Evolutionary conservation across 2,329 filamentous ascomycete genomes (phyloP).

Genomic region (Talaromyces sp.): DNA sequence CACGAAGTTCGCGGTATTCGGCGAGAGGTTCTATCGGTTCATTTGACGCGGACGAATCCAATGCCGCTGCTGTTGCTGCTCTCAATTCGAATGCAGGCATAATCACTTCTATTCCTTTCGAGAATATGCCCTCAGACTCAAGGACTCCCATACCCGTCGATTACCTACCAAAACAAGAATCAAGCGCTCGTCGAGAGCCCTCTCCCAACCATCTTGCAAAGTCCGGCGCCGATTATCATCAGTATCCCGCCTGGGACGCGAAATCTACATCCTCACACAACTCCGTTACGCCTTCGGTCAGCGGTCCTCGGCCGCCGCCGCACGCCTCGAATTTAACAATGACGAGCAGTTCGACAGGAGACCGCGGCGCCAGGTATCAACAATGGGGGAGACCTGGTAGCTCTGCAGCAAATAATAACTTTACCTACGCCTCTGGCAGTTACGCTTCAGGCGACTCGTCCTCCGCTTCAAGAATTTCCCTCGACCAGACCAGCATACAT

Average conservation of each 20-base stretch:
- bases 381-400: conserved; percentile 69
- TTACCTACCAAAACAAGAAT: conserved; percentile 66
- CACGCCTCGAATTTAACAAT: conserved; percentile 59
- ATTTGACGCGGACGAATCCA: conserved; percentile 62
- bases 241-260: conserved; percentile 74
- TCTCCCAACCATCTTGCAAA: conserved; percentile 83
- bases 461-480: conserved; percentile 56
- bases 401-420: conserved; percentile 53
- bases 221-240: conserved; percentile 75
- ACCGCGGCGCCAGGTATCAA: conserved; percentile 69
- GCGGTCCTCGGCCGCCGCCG: conserved; percentile 61
- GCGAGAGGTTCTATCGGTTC: conserved; percentile 71
- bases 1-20: conserved; percentile 70
- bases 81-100: conserved; percentile 76
- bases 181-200: conserved; percentile 64
- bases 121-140: conserved; percentile 63
- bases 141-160: conserved; percentile 72
- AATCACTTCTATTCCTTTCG: conserved; percentile 86
- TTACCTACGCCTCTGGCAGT: conserved; percentile 35
- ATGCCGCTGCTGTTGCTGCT: conserved; percentile 60
- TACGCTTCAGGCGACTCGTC: conserved; percentile 50
- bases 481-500: conserved; percentile 65
- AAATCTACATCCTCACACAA: conserved; percentile 41
- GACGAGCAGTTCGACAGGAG: conserved; percentile 69
- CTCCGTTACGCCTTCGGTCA: conserved; percentile 55